Percentiles rank a stretch among this genome's conserved stretches.
phyloP scores from a whole-genome alignment of 805 yeast species.

The Dipodascopsis uninucleata region DNA sequence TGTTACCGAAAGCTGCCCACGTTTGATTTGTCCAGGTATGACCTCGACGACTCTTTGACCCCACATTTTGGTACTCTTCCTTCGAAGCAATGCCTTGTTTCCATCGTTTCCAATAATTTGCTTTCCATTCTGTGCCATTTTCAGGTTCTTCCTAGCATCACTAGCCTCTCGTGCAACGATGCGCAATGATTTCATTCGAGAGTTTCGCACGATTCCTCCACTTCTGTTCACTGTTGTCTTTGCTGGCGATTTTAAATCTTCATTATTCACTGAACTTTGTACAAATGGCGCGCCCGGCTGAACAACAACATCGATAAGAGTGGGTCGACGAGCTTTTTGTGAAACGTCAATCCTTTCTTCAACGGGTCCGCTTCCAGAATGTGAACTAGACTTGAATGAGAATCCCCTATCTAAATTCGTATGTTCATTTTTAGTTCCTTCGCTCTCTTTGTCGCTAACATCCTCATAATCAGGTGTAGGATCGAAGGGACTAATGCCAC shows the following conservation, averaged over 20 bases:
- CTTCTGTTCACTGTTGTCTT: constrained; percentile 29
- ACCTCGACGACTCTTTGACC: constrained; percentile 91
- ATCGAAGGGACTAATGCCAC: too few relatives aligned
- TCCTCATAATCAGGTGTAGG: too few relatives aligned
- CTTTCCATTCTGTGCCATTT: constrained; percentile 12
- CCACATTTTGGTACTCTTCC: constrained; percentile 95
- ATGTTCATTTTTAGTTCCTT: not conserved
- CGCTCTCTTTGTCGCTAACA: too few relatives aligned
- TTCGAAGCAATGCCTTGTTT: constrained; percentile 46
- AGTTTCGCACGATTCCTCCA: constrained; percentile 36
- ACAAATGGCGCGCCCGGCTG: too few relatives aligned
- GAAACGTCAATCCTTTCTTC: constrained; percentile 22
- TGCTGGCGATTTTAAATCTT: too few relatives aligned
- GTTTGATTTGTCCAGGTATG: constrained; percentile 49
- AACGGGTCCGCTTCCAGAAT: constrained; percentile 10
- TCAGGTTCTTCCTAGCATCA: constrained; percentile 49
- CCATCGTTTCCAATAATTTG: constrained; percentile 4
- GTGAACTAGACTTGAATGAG: constrained; percentile 14
- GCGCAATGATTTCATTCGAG: constrained; percentile 84
- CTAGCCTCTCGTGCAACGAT: constrained; percentile 90
- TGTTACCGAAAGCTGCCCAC: constrained; percentile 18
- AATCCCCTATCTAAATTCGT: constrained; percentile 19
- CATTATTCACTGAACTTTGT: too few relatives aligned
- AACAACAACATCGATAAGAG: constrained; percentile 9
- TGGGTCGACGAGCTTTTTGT: constrained; percentile 3